Base-by-base conservation (phyloP, 192 early-diverging fungal species). In the Nowakowskiella sp. region DNA sequence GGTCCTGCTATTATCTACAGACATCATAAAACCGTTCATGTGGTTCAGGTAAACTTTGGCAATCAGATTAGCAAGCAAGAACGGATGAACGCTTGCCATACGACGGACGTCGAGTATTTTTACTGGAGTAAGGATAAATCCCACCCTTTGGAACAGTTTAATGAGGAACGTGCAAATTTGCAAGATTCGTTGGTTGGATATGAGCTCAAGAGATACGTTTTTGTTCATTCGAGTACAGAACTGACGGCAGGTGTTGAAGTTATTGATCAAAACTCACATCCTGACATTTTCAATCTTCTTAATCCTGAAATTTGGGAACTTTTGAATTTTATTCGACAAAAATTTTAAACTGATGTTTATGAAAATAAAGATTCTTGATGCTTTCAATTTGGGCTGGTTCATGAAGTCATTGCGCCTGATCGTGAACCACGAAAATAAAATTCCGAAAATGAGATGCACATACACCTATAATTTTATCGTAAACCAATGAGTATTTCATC, bases 1-100 rank as follows among this genome's bases (percentile, higher is more conserved):
- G 60, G 62, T 29, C 49, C 62, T 29, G 62, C 59, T 64, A 62
- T 64, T 25, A 32, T 64, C 42, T 64, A 57, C 48, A 64, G 62
- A 43, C 44, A 64, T 28, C 23, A 34, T 5, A 55, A 43, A 29
- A 64, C 49, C 19, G 25, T 64, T 5, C 62, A 64, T 51, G 62
- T 64, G 39, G 57, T 64, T 2, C 62, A 64, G 55, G 53, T 58
- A 2, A 64, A 64, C 26, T 64, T 64, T 64, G 60, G 59, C 1
- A 39, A 64, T 22, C 51, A 31, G 22, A 64, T 64, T 23, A 47
- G 48, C 7, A 64, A 64, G 22, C 62, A 64, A 39, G 62, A 64
- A 57, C 24, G 27, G 24, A 51, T 43, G 22, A 39, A 64, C 62
- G 62, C 62, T 10, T 64, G 60, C 31, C 42, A 64, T 34, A 64